These are phyloP conservation scores for Heliosperma pusillum DNA, from an alignment of 148 eudicot species.

Conservation along the genomic window DNA sequence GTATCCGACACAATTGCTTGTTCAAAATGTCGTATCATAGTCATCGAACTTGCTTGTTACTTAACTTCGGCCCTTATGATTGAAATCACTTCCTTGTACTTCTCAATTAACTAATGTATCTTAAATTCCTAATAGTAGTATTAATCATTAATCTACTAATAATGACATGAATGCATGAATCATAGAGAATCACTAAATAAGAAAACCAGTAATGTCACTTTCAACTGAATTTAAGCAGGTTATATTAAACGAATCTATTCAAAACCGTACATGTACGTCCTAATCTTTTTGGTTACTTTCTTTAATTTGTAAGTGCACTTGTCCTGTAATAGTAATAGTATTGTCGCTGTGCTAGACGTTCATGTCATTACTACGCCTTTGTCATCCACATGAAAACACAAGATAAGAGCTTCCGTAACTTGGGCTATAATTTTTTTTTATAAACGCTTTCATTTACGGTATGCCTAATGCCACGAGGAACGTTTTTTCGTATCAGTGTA, in stretches of 20 bases:
- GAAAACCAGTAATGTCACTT: neutral
- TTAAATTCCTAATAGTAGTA: too few species aligned
- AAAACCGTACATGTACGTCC: slow-evolving; percentile 1
- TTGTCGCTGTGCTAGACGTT: neutral
- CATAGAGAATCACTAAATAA: neutral
- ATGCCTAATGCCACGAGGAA: too few species aligned
- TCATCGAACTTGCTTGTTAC: too few species aligned
- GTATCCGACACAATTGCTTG: neutral
- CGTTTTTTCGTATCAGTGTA: too few species aligned
- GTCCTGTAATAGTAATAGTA: neutral
- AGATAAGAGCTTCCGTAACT: neutral
- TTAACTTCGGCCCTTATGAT: too few species aligned
- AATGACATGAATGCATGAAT: neutral
- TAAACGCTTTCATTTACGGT: too few species aligned
- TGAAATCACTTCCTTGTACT: neutral
- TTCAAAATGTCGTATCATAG: neutral
- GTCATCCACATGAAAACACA: slow-evolving; percentile 5
- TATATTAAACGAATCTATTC: neutral
- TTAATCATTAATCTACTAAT: neutral
- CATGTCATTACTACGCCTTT: slow-evolving; percentile 15
- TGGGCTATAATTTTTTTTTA: neutral
- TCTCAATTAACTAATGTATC: neutral
- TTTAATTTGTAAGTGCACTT: slow-evolving; percentile 2
- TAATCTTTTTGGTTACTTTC: slow-evolving; percentile 10
- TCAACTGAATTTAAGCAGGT: neutral